Evolutionary conservation across 208 protist species (phyloP), one percentile per base, ranked within the genome.

Genomic region (Trypanosoma brucei): DNA sequence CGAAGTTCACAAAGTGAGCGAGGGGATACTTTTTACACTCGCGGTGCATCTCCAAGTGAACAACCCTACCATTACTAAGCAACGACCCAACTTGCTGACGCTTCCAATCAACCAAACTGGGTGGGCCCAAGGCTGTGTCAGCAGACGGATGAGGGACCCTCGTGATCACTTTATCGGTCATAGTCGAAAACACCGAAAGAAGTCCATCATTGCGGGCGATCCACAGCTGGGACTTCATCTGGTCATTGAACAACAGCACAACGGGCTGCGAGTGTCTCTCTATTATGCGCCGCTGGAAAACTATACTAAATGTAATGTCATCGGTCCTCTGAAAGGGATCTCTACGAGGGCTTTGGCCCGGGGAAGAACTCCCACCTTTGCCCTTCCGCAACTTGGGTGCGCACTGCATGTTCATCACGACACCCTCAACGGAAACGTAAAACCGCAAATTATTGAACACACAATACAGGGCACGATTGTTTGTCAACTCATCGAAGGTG

Each of bases 231-330:
- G 72, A 69, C 8, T 75, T 67, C 14, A 52, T 55, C 13, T 74
- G n/a, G 61, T 95, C 86, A 8, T 92, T 58, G 67, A 86, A 87
- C 3, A 95, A 65, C 22, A 72, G 34, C 14, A 77, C 68, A 45
- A 95, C 76, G 49, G 86, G 86, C 55, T 95, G 89, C 14, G 79
- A 76, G 62, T 93, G 86, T n/a, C 59, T 62, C 42, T 93, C 82
- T 33, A 95, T 66, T 46, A 89, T 65, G 4, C 75, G 75, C 59
- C 74, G 78, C 31, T 64, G 51, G 37, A 91, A 72, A 0, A 79
- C 62, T 22, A 91, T 56, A 37, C 61, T 55, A 56, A 93, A 93
- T 8, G 45, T 66, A 30, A 74, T 62, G 35, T 84, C 62, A 11
- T 13, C 33, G 2, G 79, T 42, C 14, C 46, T 34, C 62, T 50